Evolutionary conservation across 108 stramenopile genomes (phyloP).

Genomic region (Discostella pseudostelligera): DNA sequence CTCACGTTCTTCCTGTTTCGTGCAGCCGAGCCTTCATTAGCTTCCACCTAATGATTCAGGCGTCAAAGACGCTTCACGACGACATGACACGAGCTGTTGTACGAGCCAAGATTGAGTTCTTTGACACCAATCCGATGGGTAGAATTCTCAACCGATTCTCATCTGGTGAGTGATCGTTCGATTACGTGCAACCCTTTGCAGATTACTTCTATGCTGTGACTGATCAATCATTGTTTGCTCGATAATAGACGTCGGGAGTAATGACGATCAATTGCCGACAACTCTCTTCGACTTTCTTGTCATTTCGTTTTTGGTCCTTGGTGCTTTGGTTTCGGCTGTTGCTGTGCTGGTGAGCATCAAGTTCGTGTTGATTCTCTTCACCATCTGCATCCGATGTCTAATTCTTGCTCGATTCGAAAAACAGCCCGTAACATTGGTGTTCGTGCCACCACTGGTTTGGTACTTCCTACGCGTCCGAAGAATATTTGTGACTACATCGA

Average conservation of each 20-base stretch:
- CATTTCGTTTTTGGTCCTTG: constrained; percentile 61
- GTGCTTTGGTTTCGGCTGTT: constrained; percentile 65
- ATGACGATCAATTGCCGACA: constrained; percentile 72
- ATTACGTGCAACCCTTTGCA: too few relatives aligned
- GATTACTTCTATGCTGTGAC: neutral
- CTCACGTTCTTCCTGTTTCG: neutral
- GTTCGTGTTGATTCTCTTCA: too few relatives aligned
- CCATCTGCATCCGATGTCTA: too few relatives aligned
- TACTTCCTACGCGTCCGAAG: constrained; percentile 66
- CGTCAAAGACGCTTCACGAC: constrained; percentile 76
- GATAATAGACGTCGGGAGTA: constrained; percentile 79
- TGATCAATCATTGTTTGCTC: neutral
- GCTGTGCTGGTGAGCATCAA: neutral
- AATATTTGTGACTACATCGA: constrained; percentile 73
- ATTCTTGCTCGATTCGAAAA: too few relatives aligned
- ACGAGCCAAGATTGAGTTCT: constrained; percentile 83
- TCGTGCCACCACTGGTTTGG: constrained; percentile 66
- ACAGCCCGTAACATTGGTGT: constrained; percentile 62
- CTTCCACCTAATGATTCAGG: constrained; percentile 46
- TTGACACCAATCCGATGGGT: constrained; percentile 91
- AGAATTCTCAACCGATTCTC: constrained; percentile 80
- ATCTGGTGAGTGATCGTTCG: constrained; percentile 4
- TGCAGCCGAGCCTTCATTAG: constrained; percentile 2
- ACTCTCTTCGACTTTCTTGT: constrained; percentile 82
- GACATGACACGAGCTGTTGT: constrained; percentile 77